These are phyloP conservation scores for Nicotiana tomentosiformis DNA, from an alignment of 257 asterid species.

Conservation along the genomic window DNA sequence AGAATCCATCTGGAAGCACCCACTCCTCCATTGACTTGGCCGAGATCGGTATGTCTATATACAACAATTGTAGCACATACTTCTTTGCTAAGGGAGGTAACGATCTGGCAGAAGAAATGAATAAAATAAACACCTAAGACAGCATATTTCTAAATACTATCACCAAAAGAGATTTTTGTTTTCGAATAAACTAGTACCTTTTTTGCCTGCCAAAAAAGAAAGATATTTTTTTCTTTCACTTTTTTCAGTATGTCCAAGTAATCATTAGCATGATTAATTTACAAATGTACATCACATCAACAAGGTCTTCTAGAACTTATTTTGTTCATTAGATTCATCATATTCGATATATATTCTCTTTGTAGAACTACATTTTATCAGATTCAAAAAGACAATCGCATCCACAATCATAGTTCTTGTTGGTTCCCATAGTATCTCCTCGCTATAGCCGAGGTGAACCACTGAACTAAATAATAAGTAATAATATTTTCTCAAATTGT, in stretches of 20 bases:
- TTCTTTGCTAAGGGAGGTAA: slow-evolving; percentile 95
- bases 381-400: background rate
- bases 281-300: background rate
- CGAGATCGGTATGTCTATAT: slow-evolving; percentile 58
- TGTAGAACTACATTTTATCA: background rate
- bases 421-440: background rate
- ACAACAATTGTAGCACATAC: slow-evolving; percentile 71
- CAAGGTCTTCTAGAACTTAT: background rate
- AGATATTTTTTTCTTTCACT: too few relatives aligned
- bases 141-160: background rate
- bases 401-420: background rate
- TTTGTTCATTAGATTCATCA: background rate
- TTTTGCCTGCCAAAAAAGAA: too few relatives aligned
- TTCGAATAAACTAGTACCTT: too few relatives aligned
- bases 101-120: slow-evolving; percentile 40
- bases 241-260: background rate
- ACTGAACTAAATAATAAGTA: too few relatives aligned
- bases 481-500: too few relatives aligned
- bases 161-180: background rate
- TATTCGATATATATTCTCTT: background rate
- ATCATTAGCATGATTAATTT: background rate
- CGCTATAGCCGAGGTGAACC: background rate
- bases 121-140: background rate
- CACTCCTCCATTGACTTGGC: slow-evolving; percentile 80
- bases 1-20: slow-evolving; percentile 77